phyloP scores from a whole-genome alignment of 352 stramenopile genomes.

The Phytophthora nicotianae region DNA sequence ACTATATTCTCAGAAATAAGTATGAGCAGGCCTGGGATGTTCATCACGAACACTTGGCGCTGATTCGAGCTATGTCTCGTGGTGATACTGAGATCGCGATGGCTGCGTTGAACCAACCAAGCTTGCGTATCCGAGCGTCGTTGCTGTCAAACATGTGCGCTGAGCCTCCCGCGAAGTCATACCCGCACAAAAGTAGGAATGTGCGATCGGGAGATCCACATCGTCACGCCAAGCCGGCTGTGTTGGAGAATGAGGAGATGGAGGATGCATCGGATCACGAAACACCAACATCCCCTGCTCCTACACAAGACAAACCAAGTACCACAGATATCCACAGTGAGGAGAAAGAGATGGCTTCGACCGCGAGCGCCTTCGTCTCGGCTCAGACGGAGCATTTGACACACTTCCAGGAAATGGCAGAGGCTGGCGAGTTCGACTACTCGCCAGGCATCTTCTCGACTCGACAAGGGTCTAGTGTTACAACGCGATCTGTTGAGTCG shows the following conservation, averaged over 20 bases:
- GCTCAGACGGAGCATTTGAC: constrained; percentile 25
- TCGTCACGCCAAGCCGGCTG: constrained; percentile 22
- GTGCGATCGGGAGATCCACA: constrained; percentile 38
- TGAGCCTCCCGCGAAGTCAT: constrained; percentile 50
- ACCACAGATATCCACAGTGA: constrained; percentile 7
- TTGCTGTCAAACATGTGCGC: constrained; percentile 74
- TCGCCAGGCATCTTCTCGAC: constrained; percentile 75
- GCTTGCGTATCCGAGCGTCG: constrained; percentile 63
- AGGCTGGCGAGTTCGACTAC: constrained; percentile 44
- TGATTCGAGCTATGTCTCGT: constrained; percentile 66
- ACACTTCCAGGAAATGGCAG: constrained; percentile 33
- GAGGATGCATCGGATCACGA: constrained; percentile 40
- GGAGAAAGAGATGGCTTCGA: constrained; percentile 13
- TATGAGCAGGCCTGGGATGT: constrained; percentile 76
- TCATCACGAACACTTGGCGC: constrained; percentile 74
- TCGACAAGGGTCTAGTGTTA: constrained; percentile 46
- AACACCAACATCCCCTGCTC: constrained; percentile 3
- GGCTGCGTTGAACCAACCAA: constrained; percentile 60
- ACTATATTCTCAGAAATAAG: constrained; percentile 79
- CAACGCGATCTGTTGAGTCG: constrained; percentile 27
- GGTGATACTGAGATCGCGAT: constrained; percentile 71
- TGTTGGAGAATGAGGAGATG: constrained; percentile 48
- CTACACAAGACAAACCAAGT: constrained; percentile 7
- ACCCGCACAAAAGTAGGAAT: constrained; percentile 38
- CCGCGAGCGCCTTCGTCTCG: constrained; percentile 24